A percentile compares a stretch with the other conserved stretches of the same genome.
These are phyloP conservation scores for Aspergillus fischeri DNA, from an alignment of 2,329 filamentous ascomycete species.

Conservation along the genomic window DNA sequence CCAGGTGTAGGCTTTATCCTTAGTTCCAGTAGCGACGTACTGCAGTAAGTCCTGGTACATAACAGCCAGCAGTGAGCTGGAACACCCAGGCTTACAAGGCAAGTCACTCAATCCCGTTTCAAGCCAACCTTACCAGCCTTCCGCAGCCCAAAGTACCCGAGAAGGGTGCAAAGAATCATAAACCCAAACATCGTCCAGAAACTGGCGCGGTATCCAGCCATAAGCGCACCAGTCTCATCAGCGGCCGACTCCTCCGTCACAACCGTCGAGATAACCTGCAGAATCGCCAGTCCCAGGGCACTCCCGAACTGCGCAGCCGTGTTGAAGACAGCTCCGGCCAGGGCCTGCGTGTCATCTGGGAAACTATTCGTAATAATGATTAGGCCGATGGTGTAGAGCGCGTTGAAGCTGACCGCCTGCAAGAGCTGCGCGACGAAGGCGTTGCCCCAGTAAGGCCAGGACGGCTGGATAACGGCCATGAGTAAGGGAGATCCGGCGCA, in stretches of 20 bases:
- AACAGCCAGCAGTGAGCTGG: too few relatives aligned
- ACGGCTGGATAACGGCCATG: constrained; percentile 51
- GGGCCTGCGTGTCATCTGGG: constrained; percentile 46
- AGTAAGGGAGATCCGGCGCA: constrained; percentile 48
- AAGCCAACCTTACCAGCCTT: constrained; percentile 49
- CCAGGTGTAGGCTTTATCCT: too few relatives aligned
- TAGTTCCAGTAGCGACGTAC: too few relatives aligned
- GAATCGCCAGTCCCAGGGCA: constrained; percentile 50
- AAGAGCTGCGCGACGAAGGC: constrained; percentile 39
- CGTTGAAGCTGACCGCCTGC: constrained; percentile 20
- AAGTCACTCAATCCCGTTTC: constrained; percentile 33
- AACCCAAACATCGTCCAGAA: constrained; percentile 53
- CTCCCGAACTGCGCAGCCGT: constrained; percentile 55
- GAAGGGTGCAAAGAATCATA: constrained; percentile 35
- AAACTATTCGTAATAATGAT: constrained; percentile 15
- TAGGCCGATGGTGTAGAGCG: constrained; percentile 12
- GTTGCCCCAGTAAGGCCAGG: constrained; percentile 51
- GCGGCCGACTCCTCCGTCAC: constrained; percentile 39
- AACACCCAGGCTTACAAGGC: too few relatives aligned
- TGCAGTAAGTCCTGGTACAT: too few relatives aligned
- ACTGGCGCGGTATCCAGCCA: constrained; percentile 50
- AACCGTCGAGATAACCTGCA: constrained; percentile 43
- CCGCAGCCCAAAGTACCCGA: constrained; percentile 44
- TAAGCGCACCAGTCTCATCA: constrained; percentile 33
- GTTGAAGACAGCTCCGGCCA: constrained; percentile 61